Base-by-base conservation (phyloP, 2,329 filamentous ascomycete species). In the Aschersonia sp. region DNA sequence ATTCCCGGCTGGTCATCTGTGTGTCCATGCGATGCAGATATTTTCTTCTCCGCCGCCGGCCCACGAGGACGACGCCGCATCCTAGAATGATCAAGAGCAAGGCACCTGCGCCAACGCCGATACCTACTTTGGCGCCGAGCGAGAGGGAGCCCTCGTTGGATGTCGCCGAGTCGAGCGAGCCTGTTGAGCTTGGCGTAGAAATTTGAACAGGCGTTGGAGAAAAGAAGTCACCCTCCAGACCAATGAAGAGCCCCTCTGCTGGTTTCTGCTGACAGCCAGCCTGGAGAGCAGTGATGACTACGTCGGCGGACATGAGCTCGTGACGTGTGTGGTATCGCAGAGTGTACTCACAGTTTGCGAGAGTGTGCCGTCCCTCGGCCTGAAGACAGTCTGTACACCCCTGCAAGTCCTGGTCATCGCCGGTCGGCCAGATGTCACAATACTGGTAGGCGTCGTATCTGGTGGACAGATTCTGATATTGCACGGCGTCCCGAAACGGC, bases 251-350 rank as follows among this genome's bases (percentile, higher is more conserved):
- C 0, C 76, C 76, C 0, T 65, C 58, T 0, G 56, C 51, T 0
- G 78, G 74, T 48, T 64, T 64, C 52, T 80, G 73, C 46, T 67
- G 56, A 54, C 79, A 82, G 6, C 72, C 77, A 14, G 74, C 76
- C 48, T 76, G 62, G 6, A 82, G 65, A 37, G 73, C 62, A 10
- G 64, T 69, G 41, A 77, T 51, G 51, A 73, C 70, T 73, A 22
- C 22, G 22, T 22, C 22, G 22, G 22, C 22, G 22, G 22, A 22
- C 22, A 22, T 22, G 22, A 22, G 22, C 22, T 22, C 22, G 22
- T 22, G 22, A 22, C 22, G 22, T 22, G 22, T 22, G 22, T 22
- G 22, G 22, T 22, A 22, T 22, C 2, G 22, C 22, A 22, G 22
- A 22, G 22, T 3, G 22, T 41, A n/a, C 66, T 43, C 59, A 76